A percentile compares a stretch with the other conserved stretches of the same genome.
Evolutionary conservation across 495 filamentous ascomycete genomes (phyloP).

Genomic region (Neurospora terricola): DNA sequence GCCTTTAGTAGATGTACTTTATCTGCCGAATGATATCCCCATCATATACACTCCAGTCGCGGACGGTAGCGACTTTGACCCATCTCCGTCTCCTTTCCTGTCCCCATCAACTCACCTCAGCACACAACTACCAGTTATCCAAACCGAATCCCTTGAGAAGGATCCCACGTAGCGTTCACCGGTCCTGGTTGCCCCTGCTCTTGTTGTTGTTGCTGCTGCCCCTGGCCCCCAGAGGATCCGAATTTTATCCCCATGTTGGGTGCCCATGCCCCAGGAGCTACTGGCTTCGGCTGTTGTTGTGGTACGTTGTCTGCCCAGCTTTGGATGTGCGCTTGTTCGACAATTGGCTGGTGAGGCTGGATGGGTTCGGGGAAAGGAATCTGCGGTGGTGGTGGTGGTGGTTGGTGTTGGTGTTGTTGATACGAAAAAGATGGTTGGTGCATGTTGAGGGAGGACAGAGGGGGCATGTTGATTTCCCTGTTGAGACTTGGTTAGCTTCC

Average conservation of each 20-base stretch:
- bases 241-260: conserved; percentile 76
- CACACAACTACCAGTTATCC: conserved; percentile 21
- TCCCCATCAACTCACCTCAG: neutral
- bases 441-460: conserved; percentile 34
- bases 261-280: conserved; percentile 56
- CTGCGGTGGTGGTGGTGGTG: conserved; percentile 1
- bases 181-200: conserved; percentile 1
- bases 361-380: conserved; percentile 10
- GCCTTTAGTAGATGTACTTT: neutral
- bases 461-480: conserved; percentile 42
- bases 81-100: neutral
- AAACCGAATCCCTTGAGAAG: conserved; percentile 53
- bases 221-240: conserved; percentile 9
- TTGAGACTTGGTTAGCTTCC: neutral
- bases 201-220: conserved; percentile 1
- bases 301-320: conserved; percentile 40
- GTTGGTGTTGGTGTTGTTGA: neutral
- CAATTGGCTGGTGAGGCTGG: conserved; percentile 17
- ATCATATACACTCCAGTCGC: neutral
- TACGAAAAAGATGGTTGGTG: neutral
- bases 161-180: conserved; percentile 45
- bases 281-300: conserved; percentile 41
- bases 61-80: conserved; percentile 22
- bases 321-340: conserved; percentile 36
- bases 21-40: neutral